Evolutionary conservation across 1,284 basidiomycete species (phyloP).

Genomic region (Ceratorhiza oryzae-sativae): DNA sequence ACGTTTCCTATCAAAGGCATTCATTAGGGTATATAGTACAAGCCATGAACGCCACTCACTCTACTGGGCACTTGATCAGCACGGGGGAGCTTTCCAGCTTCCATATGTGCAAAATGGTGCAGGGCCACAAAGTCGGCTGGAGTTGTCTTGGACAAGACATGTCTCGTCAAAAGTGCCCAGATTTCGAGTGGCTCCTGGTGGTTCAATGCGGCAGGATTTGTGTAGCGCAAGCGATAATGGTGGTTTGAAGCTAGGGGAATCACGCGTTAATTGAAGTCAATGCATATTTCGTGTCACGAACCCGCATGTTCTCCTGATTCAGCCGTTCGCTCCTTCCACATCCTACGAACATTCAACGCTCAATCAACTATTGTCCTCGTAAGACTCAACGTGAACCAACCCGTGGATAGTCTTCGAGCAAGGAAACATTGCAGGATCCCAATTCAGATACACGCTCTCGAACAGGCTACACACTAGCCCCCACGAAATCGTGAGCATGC

Average conservation of each 20-base stretch:
- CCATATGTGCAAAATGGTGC: slow-evolving; percentile 55
- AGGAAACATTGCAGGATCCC: slow-evolving; percentile 76
- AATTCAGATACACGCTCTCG: slow-evolving; percentile 85
- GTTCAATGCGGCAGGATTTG: not conserved
- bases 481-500: slow-evolving; percentile 61
- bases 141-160: slow-evolving; percentile 65
- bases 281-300: not conserved
- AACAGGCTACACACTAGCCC: slow-evolving; percentile 76
- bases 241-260: slow-evolving; percentile 39
- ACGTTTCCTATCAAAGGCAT: slow-evolving; percentile 29
- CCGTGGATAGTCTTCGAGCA: slow-evolving; percentile 68
- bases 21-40: not conserved
- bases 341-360: not conserved
- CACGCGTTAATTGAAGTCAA: not conserved
- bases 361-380: too few relatives aligned
- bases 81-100: slow-evolving; percentile 11
- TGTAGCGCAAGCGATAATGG: slow-evolving; percentile 43
- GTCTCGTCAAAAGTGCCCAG: slow-evolving; percentile 84
- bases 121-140: slow-evolving; percentile 75
- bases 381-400: slow-evolving; percentile 53
- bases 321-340: slow-evolving; percentile 26
- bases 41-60: not conserved
- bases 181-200: slow-evolving; percentile 53
- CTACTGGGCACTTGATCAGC: slow-evolving; percentile 18
- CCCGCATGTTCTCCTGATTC: slow-evolving; percentile 24